Conservation (phyloP, 2,329 filamentous ascomycete species). For the Claviceps sp. region DNA sequence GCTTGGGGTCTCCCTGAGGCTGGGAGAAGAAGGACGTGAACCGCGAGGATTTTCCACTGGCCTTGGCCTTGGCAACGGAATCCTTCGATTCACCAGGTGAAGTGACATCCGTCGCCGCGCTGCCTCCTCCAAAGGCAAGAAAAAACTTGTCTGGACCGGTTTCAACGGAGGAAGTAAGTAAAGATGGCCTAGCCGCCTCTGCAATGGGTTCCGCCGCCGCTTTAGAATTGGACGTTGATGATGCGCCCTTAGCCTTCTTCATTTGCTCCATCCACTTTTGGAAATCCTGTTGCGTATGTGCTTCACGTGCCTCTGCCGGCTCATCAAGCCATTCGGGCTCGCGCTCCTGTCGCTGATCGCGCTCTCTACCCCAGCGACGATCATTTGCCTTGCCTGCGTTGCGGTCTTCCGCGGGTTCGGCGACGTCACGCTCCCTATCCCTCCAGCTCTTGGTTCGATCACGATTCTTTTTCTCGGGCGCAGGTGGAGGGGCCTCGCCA, state of each 20-base stretch:
- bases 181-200: slow-evolving; percentile 39
- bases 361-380: slow-evolving; percentile 43
- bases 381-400: slow-evolving; percentile 32
- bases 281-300: slow-evolving; percentile 79
- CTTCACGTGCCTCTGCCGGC: slow-evolving; percentile 52
- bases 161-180: slow-evolving; percentile 50
- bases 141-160: slow-evolving; percentile 68
- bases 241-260: slow-evolving; percentile 49
- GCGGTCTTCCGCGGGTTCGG: slow-evolving; percentile 40
- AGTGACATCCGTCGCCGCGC: slow-evolving; percentile 30
- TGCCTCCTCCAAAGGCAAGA: slow-evolving; percentile 35
- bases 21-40: slow-evolving; percentile 68
- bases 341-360: slow-evolving; percentile 51
- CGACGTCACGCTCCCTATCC: slow-evolving; percentile 32
- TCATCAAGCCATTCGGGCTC: slow-evolving; percentile 88
- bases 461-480: slow-evolving; percentile 34
- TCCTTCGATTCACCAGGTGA: slow-evolving; percentile 36
- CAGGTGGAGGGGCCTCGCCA: slow-evolving; percentile 11
- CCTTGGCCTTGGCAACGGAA: slow-evolving; percentile 35
- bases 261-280: slow-evolving; percentile 88
- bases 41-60: slow-evolving; percentile 56
- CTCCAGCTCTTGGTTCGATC: slow-evolving; percentile 49
- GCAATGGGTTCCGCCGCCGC: slow-evolving; percentile 21
- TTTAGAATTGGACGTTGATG: slow-evolving; percentile 12
- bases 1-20: slow-evolving; percentile 35